Conservation (phyloP, 257 asterid genomes). For the Marsdenia floribunda region DNA sequence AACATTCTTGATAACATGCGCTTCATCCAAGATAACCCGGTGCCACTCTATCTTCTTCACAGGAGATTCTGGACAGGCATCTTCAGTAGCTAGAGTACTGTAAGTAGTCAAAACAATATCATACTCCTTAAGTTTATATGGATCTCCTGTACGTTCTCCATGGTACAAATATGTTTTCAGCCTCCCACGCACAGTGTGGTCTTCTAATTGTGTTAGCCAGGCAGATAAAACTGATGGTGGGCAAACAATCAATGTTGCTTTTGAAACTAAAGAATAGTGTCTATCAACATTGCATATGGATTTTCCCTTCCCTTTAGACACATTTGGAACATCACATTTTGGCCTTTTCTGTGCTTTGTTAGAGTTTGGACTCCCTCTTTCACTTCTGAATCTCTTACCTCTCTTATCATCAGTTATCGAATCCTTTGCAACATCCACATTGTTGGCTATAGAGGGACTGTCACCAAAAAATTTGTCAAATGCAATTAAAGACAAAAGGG, state of each 20-base stretch:
- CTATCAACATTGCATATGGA: constrained; percentile 11
- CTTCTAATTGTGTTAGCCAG: constrained; percentile 68
- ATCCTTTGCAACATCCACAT: constrained; percentile 24
- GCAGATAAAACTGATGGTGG: constrained; percentile 74
- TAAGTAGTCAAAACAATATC: constrained; percentile 80
- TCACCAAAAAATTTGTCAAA: constrained; percentile 41
- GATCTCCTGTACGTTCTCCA: constrained; percentile 64
- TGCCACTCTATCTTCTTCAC: constrained; percentile 74
- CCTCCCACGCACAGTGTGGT: constrained; percentile 55
- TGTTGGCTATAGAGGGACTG: constrained; percentile 19
- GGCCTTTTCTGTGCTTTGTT: constrained; percentile 23
- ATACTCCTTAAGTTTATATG: constrained; percentile 45
- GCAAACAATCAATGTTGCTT: constrained; percentile 62
- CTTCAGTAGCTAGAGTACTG: constrained; percentile 54
- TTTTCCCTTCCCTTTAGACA: constrained; percentile 17
- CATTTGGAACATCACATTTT: constrained; percentile 18
- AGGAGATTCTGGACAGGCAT: constrained; percentile 44
- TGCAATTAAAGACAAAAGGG: constrained; percentile 72
- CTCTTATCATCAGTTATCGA: constrained; percentile 27
- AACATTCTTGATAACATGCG: constrained; percentile 68
- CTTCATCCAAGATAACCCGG: constrained; percentile 81
- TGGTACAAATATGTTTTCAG: constrained; percentile 65
- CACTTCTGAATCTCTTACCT: constrained; percentile 33
- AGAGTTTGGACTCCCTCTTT: constrained; percentile 26
- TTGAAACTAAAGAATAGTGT: constrained; percentile 9